Evolutionary conservation across 2,329 filamentous ascomycete species (phyloP), one percentile per base, ranked within the genome.

Genomic region (Apiospora saccharicola): DNA sequence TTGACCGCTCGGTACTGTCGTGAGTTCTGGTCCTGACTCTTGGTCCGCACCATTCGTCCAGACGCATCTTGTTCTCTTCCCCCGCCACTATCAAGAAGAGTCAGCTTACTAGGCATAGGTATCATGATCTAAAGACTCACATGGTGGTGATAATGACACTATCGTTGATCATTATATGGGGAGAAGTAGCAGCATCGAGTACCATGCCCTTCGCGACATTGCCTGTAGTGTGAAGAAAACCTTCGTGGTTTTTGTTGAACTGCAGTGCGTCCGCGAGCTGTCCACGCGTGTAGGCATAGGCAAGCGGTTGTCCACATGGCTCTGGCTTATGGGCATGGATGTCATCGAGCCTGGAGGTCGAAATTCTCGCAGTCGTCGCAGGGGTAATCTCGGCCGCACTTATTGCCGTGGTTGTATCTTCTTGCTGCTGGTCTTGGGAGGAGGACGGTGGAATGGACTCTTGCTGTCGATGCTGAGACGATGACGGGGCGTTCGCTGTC

Each of bases 141-240:
- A 70, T 41, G 37, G 68, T 37, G 26, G 68, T 70, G 34, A 70
- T 41, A 10, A 70, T 41, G 22, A 70, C n/a, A 12, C 37, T 51
- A 19, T 47, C 30, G 7, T 49, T 57, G 12, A 70, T 70, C 14
- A 57, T 8, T 12, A 4, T 47, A 51, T 37, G 47, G 7, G 47
- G n/a, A 4, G 68, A 70, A 0, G 47, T 24, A 16, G 22, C 34
- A 6, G 47, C 68, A 22, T 70, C 68, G 37, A 70, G 19, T 1
- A 70, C n/a, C 68, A 70, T 70, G 30, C 68, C 68, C 37, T 41
- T 24, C 3, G 57, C 3, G 14, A 13, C 12, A 24, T 57, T 57
- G 1, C 57, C n/a, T 6, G 5, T 3, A 4, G 68, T 70, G 8
- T 53, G 4, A 1, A 37, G 44, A 37, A 30, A 51, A 10, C 68